Base-by-base conservation (phyloP, 2,329 filamentous ascomycete genomes). In the Hirsutella minnesotensis region DNA sequence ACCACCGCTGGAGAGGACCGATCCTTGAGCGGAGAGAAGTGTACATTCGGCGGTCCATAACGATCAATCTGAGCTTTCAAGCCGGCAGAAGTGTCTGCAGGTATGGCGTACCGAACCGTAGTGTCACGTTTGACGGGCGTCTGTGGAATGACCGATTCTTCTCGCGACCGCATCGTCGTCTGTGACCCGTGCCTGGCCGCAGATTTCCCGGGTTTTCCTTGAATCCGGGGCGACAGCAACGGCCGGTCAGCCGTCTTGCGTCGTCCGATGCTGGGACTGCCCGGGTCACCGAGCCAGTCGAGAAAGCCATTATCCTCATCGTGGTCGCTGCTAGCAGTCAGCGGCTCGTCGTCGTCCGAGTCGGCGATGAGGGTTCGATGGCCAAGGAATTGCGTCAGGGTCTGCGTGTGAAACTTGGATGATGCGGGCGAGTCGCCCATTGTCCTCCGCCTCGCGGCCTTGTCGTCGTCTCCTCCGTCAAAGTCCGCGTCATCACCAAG, bases 381-480 rank as follows among this genome's bases (percentile, higher is more conserved):
- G 2, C 53, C 53, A 12, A 64, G 46, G 21, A 66, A 57, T 42
- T 68, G 65, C 13, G 65, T 68, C 43, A 68, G 48, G 3, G 65
- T 68, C 45, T 68, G 65, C 13, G 65, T 67, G 36, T 65, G 61
- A 30, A 61, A 64, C 9, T 51, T 60, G 5, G 60, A 57, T 34
- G 52, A 55, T 9, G 59, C 46, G 4, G 34, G 48, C 10, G 40
- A 33, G 24, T 62, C 61, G n/a, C 58, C 59, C 22, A 51, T 47
- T 2, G 61, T 62, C 49, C 47, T 63, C 18, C 58, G 53, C 40
- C 57, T 45, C 20, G 52, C 46, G 37, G 42, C 20, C 20, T n/a
- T 49, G 18, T 44, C 46, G 29, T 45, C 46, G 22, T 52, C 56
- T 22, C 43, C 45, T 13, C 30, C 44, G 31, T 49, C 50, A 2